Evolutionary conservation across 2,329 filamentous ascomycete species (phyloP).

Genomic region (Claviceps pusilla): DNA sequence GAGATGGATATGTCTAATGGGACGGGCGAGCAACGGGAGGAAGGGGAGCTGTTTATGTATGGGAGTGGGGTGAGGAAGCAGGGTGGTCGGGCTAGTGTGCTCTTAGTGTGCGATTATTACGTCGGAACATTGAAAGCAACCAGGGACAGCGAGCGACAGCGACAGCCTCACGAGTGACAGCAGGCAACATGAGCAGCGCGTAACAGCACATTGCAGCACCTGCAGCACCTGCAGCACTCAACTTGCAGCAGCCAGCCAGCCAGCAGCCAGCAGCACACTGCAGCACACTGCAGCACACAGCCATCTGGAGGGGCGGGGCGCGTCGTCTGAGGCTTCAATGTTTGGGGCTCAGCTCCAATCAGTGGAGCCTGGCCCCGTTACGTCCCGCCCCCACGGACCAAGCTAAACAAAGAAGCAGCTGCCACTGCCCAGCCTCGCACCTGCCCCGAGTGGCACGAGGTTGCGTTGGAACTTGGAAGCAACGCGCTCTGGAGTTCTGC

Average conservation of each 20-base stretch:
- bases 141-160: background rate
- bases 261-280: background rate
- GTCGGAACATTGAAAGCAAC: background rate
- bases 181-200: background rate
- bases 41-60: constrained; percentile 5
- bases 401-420: background rate
- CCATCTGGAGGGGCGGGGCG: background rate
- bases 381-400: background rate
- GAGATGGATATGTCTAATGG: constrained; percentile 1
- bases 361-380: background rate
- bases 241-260: background rate
- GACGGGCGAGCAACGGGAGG: background rate
- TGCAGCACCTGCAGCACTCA: no score
- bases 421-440: background rate
- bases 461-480: no score
- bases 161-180: background rate
- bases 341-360: constrained; percentile 10
- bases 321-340: constrained; percentile 7
- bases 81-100: constrained; percentile 5
- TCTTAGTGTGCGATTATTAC: background rate
- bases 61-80: constrained; percentile 7
- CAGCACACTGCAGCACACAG: background rate
- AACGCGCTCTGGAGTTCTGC: no score
- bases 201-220: background rate
- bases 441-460: background rate